Percentiles rank a stretch among this genome's conserved stretches.
Conservation (phyloP, 371 early-diverging fungal genomes). For the Batrachochytrium dendrobatidis region DNA sequence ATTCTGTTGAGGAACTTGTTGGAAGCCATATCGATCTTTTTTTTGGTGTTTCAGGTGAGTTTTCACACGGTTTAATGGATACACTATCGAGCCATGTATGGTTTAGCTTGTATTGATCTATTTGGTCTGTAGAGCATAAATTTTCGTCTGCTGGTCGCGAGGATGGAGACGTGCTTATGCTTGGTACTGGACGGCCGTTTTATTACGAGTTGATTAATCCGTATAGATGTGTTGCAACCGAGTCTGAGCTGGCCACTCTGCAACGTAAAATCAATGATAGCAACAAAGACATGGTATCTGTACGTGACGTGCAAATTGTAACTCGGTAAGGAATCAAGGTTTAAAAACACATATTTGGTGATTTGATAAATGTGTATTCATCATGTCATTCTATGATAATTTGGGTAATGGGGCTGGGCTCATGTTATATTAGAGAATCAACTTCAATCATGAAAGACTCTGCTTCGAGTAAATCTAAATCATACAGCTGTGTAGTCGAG, state of each 20-base stretch:
- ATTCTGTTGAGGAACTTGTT: constrained; percentile 76
- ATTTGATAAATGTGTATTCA: no score
- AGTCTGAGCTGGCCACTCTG: constrained; percentile 41
- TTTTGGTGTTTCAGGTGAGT: constrained; percentile 45
- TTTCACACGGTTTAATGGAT: not conserved
- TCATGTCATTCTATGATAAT: no score
- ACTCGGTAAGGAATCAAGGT: constrained; percentile 21
- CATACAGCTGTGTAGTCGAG: constrained; percentile 44
- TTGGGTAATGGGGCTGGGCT: no score
- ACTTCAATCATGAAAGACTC: constrained; percentile 67
- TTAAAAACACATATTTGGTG: no score
- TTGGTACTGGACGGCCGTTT: constrained; percentile 92
- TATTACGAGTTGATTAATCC: constrained; percentile 85
- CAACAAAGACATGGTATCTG: constrained; percentile 32
- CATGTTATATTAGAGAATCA: constrained; percentile 1
- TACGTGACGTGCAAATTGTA: constrained; percentile 32
- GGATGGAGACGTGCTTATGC: constrained; percentile 95
- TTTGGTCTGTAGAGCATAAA: constrained; percentile 48
- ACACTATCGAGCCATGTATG: not conserved
- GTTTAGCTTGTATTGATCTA: constrained; percentile 9
- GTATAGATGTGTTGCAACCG: constrained; percentile 20
- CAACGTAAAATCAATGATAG: constrained; percentile 49
- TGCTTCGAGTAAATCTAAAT: constrained; percentile 76
- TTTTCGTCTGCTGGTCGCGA: constrained; percentile 92
- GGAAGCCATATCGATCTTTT: constrained; percentile 46